Evolutionary conservation across 768 basidiomycete species (phyloP).

Genomic region (Hydnomerulius pinastri): DNA sequence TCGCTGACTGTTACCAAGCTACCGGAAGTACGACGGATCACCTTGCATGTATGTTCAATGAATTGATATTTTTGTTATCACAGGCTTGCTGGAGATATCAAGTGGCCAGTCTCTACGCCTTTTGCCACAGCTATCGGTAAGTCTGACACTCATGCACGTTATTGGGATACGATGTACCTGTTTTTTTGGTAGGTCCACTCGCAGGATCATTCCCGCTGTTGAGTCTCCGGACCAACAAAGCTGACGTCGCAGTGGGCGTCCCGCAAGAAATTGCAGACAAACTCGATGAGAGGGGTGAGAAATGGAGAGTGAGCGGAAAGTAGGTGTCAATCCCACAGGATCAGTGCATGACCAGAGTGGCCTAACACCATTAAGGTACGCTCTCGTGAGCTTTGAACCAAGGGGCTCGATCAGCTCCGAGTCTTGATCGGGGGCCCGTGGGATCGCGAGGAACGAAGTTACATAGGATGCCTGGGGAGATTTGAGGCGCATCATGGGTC

Average conservation of each 20-base stretch:
- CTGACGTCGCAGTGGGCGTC: slow-evolving; percentile 90
- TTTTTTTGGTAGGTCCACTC: slow-evolving; percentile 58
- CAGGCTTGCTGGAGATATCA: slow-evolving; percentile 86
- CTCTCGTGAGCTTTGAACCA: slow-evolving; percentile 33
- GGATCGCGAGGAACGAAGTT: too few relatives aligned
- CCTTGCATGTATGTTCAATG: neutral
- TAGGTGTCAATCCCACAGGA: slow-evolving; percentile 31
- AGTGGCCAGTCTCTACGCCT: slow-evolving; percentile 82
- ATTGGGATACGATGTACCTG: neutral
- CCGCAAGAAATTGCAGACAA: slow-evolving; percentile 61
- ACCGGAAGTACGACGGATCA: slow-evolving; percentile 68
- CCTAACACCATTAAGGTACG: slow-evolving; percentile 25
- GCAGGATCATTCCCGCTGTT: slow-evolving; percentile 78
- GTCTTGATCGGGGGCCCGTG: too few relatives aligned
- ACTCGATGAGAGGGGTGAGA: slow-evolving; percentile 63
- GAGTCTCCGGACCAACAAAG: slow-evolving; percentile 91
- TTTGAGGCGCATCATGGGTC: too few relatives aligned
- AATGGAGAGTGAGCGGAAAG: slow-evolving; percentile 83
- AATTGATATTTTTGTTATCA: slow-evolving; percentile 3
- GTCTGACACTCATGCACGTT: too few relatives aligned
- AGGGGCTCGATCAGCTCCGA: slow-evolving; percentile 1
- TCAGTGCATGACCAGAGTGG: neutral
- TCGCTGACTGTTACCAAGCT: slow-evolving; percentile 43
- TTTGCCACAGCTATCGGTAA: slow-evolving; percentile 74
- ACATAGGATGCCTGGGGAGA: too few relatives aligned